Percentiles rank a stretch among this genome's conserved stretches.
These are phyloP conservation scores for Plasmodium relictum DNA, from an alignment of 169 alveolate species.

Conservation along the genomic window DNA sequence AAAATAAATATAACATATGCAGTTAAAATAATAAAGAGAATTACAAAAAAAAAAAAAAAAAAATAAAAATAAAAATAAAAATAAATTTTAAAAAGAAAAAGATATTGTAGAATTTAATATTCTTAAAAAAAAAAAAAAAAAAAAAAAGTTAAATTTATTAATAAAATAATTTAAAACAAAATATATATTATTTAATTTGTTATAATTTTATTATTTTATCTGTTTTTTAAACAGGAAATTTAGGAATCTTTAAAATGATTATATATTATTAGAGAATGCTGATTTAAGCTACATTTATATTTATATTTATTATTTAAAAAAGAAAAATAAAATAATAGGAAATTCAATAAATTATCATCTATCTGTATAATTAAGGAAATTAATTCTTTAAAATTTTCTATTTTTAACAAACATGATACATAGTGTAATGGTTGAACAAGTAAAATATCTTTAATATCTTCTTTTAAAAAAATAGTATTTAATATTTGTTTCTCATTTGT, in stretches of 20 bases:
- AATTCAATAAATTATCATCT: conserved; percentile 12
- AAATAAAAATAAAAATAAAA: too few species aligned
- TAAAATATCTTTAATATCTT: neutral
- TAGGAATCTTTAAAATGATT: conserved; percentile 11
- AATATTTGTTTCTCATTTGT: neutral
- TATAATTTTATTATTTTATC: too few species aligned
- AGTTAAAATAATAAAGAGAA: too few species aligned
- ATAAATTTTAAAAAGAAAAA: too few species aligned
- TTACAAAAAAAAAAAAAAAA: too few species aligned
- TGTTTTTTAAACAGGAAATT: neutral
- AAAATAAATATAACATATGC: too few species aligned
- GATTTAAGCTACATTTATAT: conserved; percentile 45
- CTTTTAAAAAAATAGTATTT: neutral
- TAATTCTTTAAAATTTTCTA: conserved; percentile 9
- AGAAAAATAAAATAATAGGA: conserved; percentile 25
- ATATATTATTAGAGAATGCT: conserved; percentile 25
- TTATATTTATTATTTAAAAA: conserved; percentile 8
- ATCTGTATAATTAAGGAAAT: conserved; percentile 13
- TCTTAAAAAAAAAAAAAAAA: too few species aligned
- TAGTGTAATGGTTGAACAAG: conserved; percentile 9
- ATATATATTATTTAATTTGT: too few species aligned
- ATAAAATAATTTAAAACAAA: too few species aligned
- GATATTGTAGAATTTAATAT: too few species aligned
- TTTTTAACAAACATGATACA: conserved; percentile 40
- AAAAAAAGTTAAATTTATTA: too few species aligned